phyloP scores from a whole-genome alignment of 1,284 basidiomycete species.

The Tetrapyrgos nigripes region DNA sequence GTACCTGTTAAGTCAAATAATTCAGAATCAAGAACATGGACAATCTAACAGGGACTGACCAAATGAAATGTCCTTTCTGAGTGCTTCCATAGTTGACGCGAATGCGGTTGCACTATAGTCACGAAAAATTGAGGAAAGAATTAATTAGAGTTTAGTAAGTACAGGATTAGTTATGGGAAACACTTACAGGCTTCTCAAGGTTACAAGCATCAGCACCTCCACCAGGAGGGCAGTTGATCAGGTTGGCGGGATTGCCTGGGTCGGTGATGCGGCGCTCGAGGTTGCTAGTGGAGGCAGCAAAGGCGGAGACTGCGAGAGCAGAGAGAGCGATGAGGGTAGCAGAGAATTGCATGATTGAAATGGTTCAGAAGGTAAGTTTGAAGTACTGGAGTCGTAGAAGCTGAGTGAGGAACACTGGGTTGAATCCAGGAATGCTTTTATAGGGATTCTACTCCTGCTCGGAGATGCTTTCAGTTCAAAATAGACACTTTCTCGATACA shows the following conservation, averaged over 20 bases:
- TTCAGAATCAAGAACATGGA: not conserved
- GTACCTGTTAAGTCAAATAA: not conserved
- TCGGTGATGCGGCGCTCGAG: constrained; percentile 3
- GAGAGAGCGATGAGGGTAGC: no score
- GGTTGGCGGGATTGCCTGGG: not conserved
- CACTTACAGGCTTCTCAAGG: not conserved
- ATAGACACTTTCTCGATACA: no score
- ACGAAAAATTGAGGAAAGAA: not conserved
- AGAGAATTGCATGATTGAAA: no score
- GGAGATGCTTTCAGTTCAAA: no score
- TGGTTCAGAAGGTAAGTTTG: no score
- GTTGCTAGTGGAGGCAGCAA: not conserved
- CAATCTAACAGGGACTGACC: not conserved
- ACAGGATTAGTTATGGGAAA: not conserved
- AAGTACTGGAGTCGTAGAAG: no score
- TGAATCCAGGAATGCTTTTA: no score
- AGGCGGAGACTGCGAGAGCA: no score
- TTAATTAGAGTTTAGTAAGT: no score
- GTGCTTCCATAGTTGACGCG: constrained; percentile 5
- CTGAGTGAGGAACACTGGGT: no score
- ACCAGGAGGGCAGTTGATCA: no score
- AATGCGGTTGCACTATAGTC: constrained; percentile 8
- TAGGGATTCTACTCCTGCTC: no score
- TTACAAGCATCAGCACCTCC: constrained; percentile 1
- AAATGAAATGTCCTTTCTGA: constrained; percentile 8